Evolutionary conservation across 1,139 yeast genomes (phyloP).

Genomic region (Saccharomyces hybrid): DNA sequence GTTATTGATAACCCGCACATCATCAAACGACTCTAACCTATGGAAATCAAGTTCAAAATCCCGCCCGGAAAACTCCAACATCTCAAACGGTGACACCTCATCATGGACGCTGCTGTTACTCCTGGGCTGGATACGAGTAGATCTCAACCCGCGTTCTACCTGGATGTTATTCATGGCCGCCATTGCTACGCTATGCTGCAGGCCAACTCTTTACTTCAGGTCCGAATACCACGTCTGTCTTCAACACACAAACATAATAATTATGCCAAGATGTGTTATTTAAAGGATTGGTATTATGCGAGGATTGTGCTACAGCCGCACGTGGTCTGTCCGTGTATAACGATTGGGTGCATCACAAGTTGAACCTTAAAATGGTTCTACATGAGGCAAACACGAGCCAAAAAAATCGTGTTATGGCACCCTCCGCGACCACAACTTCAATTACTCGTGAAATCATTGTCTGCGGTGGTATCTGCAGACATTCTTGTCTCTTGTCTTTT

Average conservation of each 20-base stretch:
- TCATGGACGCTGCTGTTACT: neutral
- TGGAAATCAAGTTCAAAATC: constrained; percentile 2
- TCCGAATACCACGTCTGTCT: neutral
- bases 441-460: neutral
- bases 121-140: neutral
- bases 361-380: neutral
- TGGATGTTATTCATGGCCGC: neutral
- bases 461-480: neutral
- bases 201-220: neutral
- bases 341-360: neutral
- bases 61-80: neutral
- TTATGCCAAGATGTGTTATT: neutral
- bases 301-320: neutral
- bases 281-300: neutral
- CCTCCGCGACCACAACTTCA: neutral
- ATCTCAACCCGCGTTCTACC: neutral
- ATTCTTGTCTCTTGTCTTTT: neutral
- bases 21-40: neutral
- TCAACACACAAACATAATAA: neutral
- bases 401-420: neutral
- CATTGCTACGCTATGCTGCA: neutral
- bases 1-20: constrained; percentile 3
- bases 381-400: neutral
- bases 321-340: neutral
- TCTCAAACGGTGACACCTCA: neutral